These are phyloP conservation scores for Aspergillus alliaceus DNA, from an alignment of 2,329 filamentous ascomycete species.

Conservation along the genomic window DNA sequence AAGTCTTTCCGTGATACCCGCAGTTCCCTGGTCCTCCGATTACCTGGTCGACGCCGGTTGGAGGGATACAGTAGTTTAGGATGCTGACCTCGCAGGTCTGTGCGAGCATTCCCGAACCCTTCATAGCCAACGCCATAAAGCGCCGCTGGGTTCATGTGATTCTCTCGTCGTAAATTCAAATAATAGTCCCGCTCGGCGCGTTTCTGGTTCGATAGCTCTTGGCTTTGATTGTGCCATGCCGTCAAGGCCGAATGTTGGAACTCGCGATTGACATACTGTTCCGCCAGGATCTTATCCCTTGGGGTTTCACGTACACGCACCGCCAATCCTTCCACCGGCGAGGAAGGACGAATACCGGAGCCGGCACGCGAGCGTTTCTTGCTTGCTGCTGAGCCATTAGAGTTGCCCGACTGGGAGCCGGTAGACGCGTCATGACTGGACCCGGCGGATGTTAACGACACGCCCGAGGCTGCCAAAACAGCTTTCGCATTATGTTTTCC, in stretches of 20 bases:
- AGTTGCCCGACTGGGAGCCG: conserved; percentile 33
- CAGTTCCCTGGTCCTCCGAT: conserved; percentile 70
- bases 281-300: conserved; percentile 54
- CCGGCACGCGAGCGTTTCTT: conserved; percentile 62
- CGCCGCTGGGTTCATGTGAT: conserved; percentile 56
- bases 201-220: conserved; percentile 62
- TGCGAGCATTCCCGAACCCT: conserved; percentile 85
- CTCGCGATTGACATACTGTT: conserved; percentile 67
- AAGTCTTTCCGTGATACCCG: conserved; percentile 78
- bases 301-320: conserved; percentile 44
- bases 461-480: conserved; percentile 55
- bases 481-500: conserved; percentile 63
- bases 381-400: conserved; percentile 52
- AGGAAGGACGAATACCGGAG: conserved; percentile 50
- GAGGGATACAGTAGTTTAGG: conserved; percentile 76
- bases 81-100: conserved; percentile 65
- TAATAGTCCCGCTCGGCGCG: conserved; percentile 71
- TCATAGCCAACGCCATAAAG: conserved; percentile 74
- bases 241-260: conserved; percentile 58
- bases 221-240: conserved; percentile 53
- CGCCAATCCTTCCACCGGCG: conserved; percentile 28
- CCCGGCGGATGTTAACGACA: conserved; percentile 28
- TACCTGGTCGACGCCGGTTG: conserved; percentile 73
- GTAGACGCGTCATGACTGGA: conserved; percentile 30
- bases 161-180: conserved; percentile 61